Evolutionary conservation across 1,284 basidiomycete genomes (phyloP), one percentile per base, ranked within the genome.

Genomic region (Rhodotorula sp.): DNA sequence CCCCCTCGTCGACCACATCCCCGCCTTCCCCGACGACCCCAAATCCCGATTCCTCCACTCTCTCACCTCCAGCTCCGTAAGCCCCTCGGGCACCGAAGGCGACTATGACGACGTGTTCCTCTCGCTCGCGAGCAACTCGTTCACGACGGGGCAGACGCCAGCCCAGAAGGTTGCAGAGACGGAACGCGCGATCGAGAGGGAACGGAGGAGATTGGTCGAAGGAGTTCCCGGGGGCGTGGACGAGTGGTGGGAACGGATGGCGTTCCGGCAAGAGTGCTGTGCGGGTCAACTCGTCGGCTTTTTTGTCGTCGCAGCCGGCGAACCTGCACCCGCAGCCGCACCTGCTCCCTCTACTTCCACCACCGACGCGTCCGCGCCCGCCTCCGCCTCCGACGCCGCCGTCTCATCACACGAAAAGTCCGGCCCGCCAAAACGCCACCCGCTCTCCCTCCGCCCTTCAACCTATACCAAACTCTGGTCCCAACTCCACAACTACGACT

Each of bases 191-290:
- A 60, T 75, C 34, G 69, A 68, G 43, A 61, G 71, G 16, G 78
- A 79, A 50, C 55, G 74, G n/a, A 47, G 16, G 38, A 67, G 76
- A 34, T 58, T 78, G 48, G 15, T 64, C 6, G 67, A 67, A n/a
- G 71, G 75, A 18, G 75, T 82, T 5, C 65, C 74, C 0, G 79
- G 69, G 0, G 73, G 75, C 1, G 60, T 86, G 45, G 89, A 89
- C 62, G 93, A 95, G 79, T 97, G 94, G 81, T 95, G 93, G 91
- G 92, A 94, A 81, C 85, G 92, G 21, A 93, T 97, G 90, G 92
- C 90, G 38, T 95, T 91, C 82, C 86, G 94, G 48, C 94, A 97
- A 79, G 94, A 97, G 80, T 97, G 94, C 79, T 86, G 90, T 58
- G 88, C 73, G 85, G 93, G 84, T 4, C 90, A 91, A 6, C 85